These are phyloP conservation scores for Solanum ahanhuiri DNA, from an alignment of 257 asterid species.

Conservation along the genomic window DNA sequence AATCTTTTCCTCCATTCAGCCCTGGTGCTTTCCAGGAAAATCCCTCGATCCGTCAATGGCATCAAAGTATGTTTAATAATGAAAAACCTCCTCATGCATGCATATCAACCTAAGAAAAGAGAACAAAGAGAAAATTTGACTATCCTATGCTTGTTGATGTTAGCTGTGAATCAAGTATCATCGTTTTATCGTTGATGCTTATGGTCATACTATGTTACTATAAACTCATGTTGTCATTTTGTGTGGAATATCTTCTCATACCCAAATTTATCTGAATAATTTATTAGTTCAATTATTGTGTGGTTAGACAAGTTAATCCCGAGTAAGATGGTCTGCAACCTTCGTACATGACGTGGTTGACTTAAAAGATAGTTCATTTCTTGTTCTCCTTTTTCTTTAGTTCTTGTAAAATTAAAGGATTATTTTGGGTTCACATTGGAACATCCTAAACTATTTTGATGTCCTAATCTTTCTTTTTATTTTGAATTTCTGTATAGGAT, in stretches of 20 bases:
- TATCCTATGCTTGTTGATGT: neutral
- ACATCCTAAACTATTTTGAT: neutral
- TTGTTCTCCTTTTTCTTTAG: neutral
- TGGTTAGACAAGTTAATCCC: neutral
- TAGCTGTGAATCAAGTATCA: neutral
- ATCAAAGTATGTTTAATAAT: constrained; percentile 42
- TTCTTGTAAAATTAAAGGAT: neutral
- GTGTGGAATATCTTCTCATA: neutral
- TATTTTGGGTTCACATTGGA: neutral
- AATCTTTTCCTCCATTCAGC: constrained; percentile 98
- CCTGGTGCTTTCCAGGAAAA: constrained; percentile 84
- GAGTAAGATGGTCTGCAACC: neutral
- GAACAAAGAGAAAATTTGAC: neutral
- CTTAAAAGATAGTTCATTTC: neutral
- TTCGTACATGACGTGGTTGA: neutral
- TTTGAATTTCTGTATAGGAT: neutral
- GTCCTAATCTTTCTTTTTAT: neutral
- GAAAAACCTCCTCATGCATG: neutral
- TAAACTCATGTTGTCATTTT: neutral
- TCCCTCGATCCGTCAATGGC: constrained; percentile 70
- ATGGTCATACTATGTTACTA: neutral
- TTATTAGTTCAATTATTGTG: neutral
- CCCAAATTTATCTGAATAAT: neutral
- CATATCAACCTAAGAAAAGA: neutral
- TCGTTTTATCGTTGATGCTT: neutral